Conservation (phyloP, 192 early-diverging fungal genomes). For the Pilobolus umbonatus region DNA sequence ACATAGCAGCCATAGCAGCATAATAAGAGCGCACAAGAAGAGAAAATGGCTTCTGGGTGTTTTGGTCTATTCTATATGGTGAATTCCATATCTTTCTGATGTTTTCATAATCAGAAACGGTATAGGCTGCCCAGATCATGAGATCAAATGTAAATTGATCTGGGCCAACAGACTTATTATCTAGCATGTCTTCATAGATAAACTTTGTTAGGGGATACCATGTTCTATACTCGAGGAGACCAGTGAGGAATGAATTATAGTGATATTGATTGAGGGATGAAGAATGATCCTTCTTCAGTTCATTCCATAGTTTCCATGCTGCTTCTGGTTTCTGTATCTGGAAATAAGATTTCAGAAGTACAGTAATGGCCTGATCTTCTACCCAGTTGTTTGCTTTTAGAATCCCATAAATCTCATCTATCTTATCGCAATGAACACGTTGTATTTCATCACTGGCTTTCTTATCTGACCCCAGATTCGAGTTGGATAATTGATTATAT, state of each 20-base stretch:
- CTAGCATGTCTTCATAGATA: conserved; percentile 11
- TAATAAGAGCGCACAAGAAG: conserved; percentile 12
- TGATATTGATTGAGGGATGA: conserved; percentile 13
- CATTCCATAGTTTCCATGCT: conserved; percentile 18
- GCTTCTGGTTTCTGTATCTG: conserved; percentile 3
- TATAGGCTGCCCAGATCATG: conserved; percentile 15
- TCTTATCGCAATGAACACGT: too few species aligned
- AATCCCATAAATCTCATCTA: neutral
- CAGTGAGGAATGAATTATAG: conserved; percentile 15
- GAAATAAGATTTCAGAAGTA: neutral
- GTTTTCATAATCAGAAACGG: conserved; percentile 6
- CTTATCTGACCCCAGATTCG: neutral
- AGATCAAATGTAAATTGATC: conserved; percentile 15
- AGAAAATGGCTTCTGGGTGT: neutral
- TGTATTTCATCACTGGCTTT: too few species aligned
- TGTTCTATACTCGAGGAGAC: neutral
- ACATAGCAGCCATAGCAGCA: neutral
- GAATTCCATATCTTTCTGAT: neutral
- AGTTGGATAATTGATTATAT: neutral
- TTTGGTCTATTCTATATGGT: neutral
- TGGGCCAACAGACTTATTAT: neutral
- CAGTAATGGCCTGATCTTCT: conserved; percentile 1
- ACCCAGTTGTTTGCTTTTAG: neutral
- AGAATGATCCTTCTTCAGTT: neutral
- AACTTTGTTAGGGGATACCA: conserved; percentile 16